Conservation (phyloP, 345 rosid genomes). For the Arabidopsis suecica region DNA sequence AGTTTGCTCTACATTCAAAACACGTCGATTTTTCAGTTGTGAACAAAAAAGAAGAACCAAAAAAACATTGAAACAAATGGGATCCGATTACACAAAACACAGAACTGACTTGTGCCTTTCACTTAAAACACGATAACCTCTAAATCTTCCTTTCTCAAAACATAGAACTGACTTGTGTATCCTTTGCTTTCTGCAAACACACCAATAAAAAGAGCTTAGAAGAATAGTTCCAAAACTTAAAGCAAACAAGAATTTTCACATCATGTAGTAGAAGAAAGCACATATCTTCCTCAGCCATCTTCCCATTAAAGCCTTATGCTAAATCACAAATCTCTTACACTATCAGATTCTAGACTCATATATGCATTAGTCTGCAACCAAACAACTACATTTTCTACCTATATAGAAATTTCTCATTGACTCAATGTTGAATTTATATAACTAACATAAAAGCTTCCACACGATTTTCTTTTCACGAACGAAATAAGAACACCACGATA, state of each 20-base stretch:
- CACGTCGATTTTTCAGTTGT: neutral
- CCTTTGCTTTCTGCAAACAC: conserved; percentile 27
- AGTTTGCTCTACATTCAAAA: conserved; percentile 4
- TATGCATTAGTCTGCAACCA: neutral
- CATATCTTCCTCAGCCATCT: neutral
- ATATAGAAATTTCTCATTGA: neutral
- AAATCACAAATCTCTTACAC: neutral
- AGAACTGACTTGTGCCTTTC: neutral
- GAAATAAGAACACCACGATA: too few relatives aligned
- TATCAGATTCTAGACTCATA: neutral
- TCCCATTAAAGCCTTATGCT: neutral
- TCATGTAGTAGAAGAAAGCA: neutral
- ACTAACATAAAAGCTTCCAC: neutral
- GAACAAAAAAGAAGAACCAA: neutral
- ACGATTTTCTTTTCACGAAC: too few relatives aligned
- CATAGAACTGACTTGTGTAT: neutral
- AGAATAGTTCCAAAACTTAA: neutral
- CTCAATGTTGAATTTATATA: neutral
- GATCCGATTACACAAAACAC: conserved; percentile 26
- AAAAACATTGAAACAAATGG: conserved; percentile 25
- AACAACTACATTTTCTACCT: conserved; percentile 5
- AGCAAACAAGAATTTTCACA: conserved; percentile 3
- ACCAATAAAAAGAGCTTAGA: conserved; percentile 15
- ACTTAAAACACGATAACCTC: neutral
- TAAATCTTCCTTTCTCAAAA: neutral